phyloP scores from a whole-genome alignment of 208 protist genomes.

The Wallacemonas rigidus region DNA sequence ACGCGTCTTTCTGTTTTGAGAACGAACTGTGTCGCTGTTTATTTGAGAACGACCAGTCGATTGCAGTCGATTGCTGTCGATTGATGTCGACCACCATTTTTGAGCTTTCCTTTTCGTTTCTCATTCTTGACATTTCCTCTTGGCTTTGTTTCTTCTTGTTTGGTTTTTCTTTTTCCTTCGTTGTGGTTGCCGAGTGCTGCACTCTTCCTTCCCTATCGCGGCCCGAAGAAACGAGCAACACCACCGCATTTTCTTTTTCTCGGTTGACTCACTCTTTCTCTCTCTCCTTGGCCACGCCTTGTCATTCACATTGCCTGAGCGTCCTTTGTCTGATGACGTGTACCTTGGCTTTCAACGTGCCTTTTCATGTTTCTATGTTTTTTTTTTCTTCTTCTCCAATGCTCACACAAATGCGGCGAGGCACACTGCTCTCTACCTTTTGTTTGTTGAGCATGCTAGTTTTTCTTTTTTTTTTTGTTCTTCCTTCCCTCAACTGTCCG shows the following conservation, averaged over 20 bases:
- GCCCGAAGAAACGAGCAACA: too few relatives aligned
- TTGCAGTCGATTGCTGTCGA: too few relatives aligned
- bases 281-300: neutral
- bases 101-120: neutral
- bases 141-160: neutral
- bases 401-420: neutral
- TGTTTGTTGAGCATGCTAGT: neutral
- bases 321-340: neutral
- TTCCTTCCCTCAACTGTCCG: neutral
- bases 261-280: conserved; percentile 11
- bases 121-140: neutral
- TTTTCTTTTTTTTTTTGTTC: conserved; percentile 11
- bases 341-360: conserved; percentile 1
- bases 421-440: too few relatives aligned
- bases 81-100: too few relatives aligned
- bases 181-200: neutral
- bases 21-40: too few relatives aligned
- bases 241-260: neutral
- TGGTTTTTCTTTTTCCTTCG: neutral
- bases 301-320: neutral
- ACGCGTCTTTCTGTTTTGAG: too few relatives aligned
- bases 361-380: neutral
- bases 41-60: too few relatives aligned
- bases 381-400: neutral
- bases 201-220: neutral